Percentiles rank a stretch among this genome's conserved stretches.
Conservation (phyloP, 2,329 filamentous ascomycete genomes). For the Colletotrichum sp. region DNA sequence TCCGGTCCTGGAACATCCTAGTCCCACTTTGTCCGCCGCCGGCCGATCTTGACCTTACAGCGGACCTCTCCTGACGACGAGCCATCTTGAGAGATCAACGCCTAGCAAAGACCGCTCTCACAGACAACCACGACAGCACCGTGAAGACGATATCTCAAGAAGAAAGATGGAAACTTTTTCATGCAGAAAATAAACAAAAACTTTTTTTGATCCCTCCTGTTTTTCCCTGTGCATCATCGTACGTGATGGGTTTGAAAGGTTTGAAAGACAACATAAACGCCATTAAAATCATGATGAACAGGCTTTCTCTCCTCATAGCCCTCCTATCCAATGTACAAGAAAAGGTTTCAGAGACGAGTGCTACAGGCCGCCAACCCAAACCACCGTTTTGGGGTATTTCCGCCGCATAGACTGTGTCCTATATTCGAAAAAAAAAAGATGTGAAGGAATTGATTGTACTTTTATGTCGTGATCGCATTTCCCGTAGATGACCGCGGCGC, state of each 20-base stretch:
- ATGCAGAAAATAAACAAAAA: not conserved
- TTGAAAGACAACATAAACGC: conserved; percentile 7
- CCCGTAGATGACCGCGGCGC: conserved; percentile 18
- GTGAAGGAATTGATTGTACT: conserved; percentile 2
- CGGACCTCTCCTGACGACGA: not conserved
- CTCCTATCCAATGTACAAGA: not conserved
- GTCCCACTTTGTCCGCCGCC: not conserved
- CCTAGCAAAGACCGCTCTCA: not conserved
- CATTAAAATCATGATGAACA: not conserved
- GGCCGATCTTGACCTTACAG: not conserved
- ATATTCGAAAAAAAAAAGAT: not conserved
- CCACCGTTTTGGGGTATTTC: conserved; percentile 7
- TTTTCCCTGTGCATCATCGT: not conserved
- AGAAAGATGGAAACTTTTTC: not conserved
- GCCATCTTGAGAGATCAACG: not conserved
- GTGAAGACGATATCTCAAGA: not conserved
- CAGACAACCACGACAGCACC: not conserved
- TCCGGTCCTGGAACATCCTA: not conserved
- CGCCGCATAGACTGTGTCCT: conserved; percentile 10
- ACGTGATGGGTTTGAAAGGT: not conserved
- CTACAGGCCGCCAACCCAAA: conserved; percentile 14
- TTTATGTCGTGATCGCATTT: conserved; percentile 21
- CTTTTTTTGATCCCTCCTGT: not conserved
- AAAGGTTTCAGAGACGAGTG: not conserved
- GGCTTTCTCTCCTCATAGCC: not conserved